phyloP scores from a whole-genome alignment of 2,329 filamentous ascomycete genomes.

The Cladosporium sp. region DNA sequence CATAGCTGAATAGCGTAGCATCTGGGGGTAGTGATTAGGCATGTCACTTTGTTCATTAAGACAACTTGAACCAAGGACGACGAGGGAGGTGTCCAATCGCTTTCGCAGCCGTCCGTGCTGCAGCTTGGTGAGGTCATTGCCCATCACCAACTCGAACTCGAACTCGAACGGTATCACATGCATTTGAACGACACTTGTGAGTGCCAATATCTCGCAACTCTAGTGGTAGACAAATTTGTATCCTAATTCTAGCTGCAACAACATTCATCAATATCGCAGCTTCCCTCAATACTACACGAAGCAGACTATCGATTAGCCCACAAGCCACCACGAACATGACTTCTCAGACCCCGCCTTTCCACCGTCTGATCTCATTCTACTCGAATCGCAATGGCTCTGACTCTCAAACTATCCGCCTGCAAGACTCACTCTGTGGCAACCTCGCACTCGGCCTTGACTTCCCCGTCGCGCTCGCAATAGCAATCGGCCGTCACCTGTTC shows the following conservation, averaged over 20 bases:
- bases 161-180: not conserved
- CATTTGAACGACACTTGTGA: not conserved
- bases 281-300: not conserved
- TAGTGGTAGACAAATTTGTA: not conserved
- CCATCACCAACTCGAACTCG: constrained; percentile 3
- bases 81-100: too few species aligned
- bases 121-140: constrained; percentile 6
- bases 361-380: constrained; percentile 40
- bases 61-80: not conserved
- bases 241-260: not conserved
- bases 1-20: not conserved
- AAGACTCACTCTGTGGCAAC: constrained; percentile 38
- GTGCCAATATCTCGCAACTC: not conserved
- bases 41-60: not conserved
- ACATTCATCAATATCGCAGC: not conserved
- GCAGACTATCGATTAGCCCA: not conserved
- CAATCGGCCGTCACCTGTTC: constrained; percentile 35
- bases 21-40: not conserved
- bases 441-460: constrained; percentile 40
- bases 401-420: constrained; percentile 37
- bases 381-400: constrained; percentile 33
- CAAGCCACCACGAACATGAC: constrained; percentile 5
- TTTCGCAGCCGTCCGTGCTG: not conserved
- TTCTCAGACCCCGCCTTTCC: constrained; percentile 32
- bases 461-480: constrained; percentile 37